Evolutionary conservation across 495 filamentous ascomycete genomes (phyloP).

Genomic region (Podospora tetraspora): DNA sequence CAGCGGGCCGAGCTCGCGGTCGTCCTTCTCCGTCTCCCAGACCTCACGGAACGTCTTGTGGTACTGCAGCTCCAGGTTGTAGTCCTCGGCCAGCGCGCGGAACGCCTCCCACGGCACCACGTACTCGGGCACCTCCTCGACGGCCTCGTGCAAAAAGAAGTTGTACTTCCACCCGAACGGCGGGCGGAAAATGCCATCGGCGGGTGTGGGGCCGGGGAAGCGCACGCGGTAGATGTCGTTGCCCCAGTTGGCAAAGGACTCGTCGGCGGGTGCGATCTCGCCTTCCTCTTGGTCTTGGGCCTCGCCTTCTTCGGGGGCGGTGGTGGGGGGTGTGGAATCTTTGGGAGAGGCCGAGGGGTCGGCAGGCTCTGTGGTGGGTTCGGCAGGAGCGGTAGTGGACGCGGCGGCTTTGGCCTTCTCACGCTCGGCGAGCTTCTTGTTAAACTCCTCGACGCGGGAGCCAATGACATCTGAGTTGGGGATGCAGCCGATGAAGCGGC

Average conservation of each 20-base stretch:
- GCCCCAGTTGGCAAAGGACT: constrained; percentile 68
- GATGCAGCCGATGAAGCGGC: constrained; percentile 86
- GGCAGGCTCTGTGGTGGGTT: neutral
- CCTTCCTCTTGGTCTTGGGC: constrained; percentile 41
- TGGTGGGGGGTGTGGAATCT: neutral
- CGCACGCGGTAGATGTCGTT: constrained; percentile 86
- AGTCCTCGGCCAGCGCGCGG: constrained; percentile 89
- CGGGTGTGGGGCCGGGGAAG: constrained; percentile 74
- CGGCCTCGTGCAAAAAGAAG: constrained; percentile 91
- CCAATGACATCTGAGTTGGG: constrained; percentile 88
- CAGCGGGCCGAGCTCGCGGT: constrained; percentile 68
- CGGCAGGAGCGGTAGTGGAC: constrained; percentile 17
- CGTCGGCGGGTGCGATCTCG: constrained; percentile 45
- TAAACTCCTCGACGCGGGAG: constrained; percentile 55
- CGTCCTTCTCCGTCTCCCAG: constrained; percentile 83
- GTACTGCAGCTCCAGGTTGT: constrained; percentile 91
- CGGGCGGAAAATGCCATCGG: constrained; percentile 81
- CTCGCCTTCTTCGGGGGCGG: constrained; percentile 44
- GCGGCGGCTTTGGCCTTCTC: constrained; percentile 42
- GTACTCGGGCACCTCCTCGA: constrained; percentile 94
- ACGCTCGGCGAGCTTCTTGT: constrained; percentile 45
- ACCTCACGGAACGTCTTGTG: constrained; percentile 84
- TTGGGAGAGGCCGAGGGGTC: neutral
- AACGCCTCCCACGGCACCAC: constrained; percentile 98
- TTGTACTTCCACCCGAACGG: constrained; percentile 97